Conservation (phyloP, 179 eudicot species). For the Heliamphora ciliata region DNA sequence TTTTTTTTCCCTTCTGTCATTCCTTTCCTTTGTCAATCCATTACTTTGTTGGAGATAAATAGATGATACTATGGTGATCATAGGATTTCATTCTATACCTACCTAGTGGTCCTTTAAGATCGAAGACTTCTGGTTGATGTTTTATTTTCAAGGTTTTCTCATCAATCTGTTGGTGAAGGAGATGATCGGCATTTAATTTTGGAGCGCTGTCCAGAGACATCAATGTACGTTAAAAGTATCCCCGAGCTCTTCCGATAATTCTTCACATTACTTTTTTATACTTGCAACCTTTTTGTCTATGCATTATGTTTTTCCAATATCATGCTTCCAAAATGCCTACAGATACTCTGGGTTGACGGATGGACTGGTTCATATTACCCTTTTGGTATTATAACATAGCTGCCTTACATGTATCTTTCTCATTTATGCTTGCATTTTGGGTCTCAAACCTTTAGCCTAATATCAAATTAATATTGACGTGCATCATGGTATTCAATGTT, state of each 20-base stretch:
- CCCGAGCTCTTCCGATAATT: neutral
- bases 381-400: neutral
- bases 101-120: slow-evolving; percentile 8
- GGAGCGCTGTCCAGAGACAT: slow-evolving; percentile 73
- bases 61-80: neutral
- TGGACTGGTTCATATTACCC: neutral
- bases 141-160: slow-evolving; percentile 56
- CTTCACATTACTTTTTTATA: neutral
- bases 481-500: neutral
- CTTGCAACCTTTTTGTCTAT: neutral
- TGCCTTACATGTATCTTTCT: neutral
- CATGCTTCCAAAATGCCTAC: neutral
- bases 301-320: neutral
- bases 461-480: neutral
- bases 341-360: neutral
- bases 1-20: neutral
- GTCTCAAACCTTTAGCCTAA: neutral
- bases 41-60: too few relatives aligned
- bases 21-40: neutral
- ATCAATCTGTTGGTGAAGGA: slow-evolving; percentile 90
- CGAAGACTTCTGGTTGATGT: slow-evolving; percentile 1
- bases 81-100: neutral
- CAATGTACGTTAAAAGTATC: slow-evolving; percentile 50
- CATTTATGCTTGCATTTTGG: neutral
- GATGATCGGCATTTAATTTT: slow-evolving; percentile 74